Evolutionary conservation across 1,139 yeast species (phyloP).

Genomic region (Pneumocystis murina): DNA sequence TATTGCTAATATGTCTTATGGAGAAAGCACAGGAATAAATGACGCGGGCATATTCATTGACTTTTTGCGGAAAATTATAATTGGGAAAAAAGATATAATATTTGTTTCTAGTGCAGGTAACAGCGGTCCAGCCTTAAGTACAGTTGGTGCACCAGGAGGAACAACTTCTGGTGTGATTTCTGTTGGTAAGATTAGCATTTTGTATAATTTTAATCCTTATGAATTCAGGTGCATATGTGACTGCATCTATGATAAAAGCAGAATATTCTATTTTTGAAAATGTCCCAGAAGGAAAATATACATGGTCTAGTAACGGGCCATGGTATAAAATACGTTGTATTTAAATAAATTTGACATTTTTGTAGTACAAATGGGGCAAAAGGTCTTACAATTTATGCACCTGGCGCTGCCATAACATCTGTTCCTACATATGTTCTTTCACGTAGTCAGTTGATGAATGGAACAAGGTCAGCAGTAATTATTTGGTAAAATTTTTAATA

Average conservation of each 20-base stretch:
- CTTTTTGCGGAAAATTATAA: conserved; percentile 9
- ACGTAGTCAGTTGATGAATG: conserved; percentile 13
- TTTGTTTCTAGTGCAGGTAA: conserved; percentile 13
- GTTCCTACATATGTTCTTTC: conserved; percentile 12
- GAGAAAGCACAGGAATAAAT: conserved; percentile 11
- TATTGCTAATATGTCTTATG: conserved; percentile 12
- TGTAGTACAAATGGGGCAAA: conserved; percentile 9
- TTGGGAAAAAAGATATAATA: conserved; percentile 8
- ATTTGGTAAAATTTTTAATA: neutral
- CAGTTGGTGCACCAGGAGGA: conserved; percentile 14
- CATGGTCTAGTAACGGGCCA: conserved; percentile 13
- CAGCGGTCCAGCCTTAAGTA: conserved; percentile 11
- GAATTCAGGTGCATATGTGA: conserved; percentile 10
- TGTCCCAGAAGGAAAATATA: conserved; percentile 10
- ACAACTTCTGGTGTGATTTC: conserved; percentile 11
- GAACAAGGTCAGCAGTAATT: conserved; percentile 3
- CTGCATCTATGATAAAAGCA: conserved; percentile 11
- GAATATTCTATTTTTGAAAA: conserved; percentile 10
- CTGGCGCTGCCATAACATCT: conserved; percentile 13
- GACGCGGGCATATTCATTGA: conserved; percentile 10
- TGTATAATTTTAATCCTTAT: neutral
- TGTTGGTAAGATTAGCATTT: conserved; percentile 4
- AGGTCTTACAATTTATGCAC: conserved; percentile 13
- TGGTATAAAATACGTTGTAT: neutral
- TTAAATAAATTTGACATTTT: neutral